Conservation (phyloP, 2,329 filamentous ascomycete genomes). For the Neonectria sp. region DNA sequence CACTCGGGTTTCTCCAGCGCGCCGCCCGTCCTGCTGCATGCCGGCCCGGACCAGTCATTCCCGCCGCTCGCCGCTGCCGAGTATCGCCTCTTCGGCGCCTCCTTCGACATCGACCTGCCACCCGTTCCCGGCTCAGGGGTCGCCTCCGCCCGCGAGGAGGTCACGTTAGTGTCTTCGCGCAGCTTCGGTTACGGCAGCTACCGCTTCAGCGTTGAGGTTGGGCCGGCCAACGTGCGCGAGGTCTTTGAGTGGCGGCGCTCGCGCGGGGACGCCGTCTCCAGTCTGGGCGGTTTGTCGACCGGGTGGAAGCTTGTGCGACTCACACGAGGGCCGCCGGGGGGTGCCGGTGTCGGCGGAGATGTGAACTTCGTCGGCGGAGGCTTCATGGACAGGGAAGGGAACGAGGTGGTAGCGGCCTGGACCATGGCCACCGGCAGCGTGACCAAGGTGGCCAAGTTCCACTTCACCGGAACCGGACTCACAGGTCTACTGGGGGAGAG, state of each 20-base stretch:
- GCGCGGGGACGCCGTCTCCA: constrained; percentile 32
- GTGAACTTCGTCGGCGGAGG: constrained; percentile 30
- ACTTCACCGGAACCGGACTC: constrained; percentile 41
- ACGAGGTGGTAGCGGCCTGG: constrained; percentile 46
- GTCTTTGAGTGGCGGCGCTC: constrained; percentile 45
- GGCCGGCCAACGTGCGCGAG: constrained; percentile 36
- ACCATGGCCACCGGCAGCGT: constrained; percentile 28
- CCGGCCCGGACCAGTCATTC: constrained; percentile 36
- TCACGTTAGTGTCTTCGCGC: constrained; percentile 15
- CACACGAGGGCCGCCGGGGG: constrained; percentile 27
- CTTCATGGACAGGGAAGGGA: constrained; percentile 35
- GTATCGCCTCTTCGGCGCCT: constrained; percentile 27
- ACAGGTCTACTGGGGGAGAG: constrained; percentile 44
- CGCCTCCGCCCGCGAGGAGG: constrained; percentile 28
- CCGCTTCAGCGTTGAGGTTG: constrained; percentile 39
- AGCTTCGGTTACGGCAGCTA: constrained; percentile 29
- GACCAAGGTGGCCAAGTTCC: constrained; percentile 41
- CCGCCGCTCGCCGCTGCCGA: constrained; percentile 40
- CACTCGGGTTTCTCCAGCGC: constrained; percentile 31
- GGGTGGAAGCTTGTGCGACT: constrained; percentile 46
- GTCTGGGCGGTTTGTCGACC: constrained; percentile 30
- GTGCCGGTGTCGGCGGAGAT: constrained; percentile 3
- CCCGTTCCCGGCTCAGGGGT: constrained; percentile 34
- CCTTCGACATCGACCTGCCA: constrained; percentile 41
- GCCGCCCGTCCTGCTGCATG: constrained; percentile 42